Evolutionary conservation across 345 rosid genomes (phyloP).

Genomic region (Sisymbrium altissimum): DNA sequence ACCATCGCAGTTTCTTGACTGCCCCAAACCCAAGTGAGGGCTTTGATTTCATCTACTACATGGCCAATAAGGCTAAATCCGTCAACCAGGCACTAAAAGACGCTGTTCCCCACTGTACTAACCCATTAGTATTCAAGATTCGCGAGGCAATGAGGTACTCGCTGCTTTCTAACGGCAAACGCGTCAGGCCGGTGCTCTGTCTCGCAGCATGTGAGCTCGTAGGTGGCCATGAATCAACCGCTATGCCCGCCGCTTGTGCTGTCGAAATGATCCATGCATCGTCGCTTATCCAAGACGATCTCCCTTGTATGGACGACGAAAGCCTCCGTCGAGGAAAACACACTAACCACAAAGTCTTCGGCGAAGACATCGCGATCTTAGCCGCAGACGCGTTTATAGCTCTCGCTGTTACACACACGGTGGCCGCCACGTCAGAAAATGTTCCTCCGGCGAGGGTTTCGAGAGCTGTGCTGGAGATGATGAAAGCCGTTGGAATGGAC

Average conservation of each 20-base stretch:
- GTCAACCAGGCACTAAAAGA: background rate
- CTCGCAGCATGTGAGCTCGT: slow-evolving; percentile 69
- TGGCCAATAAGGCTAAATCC: background rate
- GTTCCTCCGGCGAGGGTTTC: background rate
- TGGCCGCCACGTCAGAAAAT: background rate
- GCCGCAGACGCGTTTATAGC: background rate
- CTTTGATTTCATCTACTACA: background rate
- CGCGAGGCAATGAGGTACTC: slow-evolving; percentile 65
- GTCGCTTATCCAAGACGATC: slow-evolving; percentile 69
- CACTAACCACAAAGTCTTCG: background rate
- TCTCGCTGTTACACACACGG: background rate
- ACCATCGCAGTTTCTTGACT: slow-evolving; percentile 48
- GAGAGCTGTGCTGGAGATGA: background rate
- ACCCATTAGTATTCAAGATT: background rate
- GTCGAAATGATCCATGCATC: slow-evolving; percentile 71
- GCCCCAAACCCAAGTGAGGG: background rate
- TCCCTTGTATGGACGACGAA: slow-evolving; percentile 75
- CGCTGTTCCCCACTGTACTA: background rate
- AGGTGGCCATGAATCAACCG: slow-evolving; percentile 50
- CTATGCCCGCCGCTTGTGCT: slow-evolving; percentile 73
- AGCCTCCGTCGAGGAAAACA: background rate
- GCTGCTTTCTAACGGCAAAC: slow-evolving; percentile 63
- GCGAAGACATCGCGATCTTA: background rate
- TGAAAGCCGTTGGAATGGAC: background rate
- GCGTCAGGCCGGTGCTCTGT: slow-evolving; percentile 69